Evolutionary conservation across 805 yeast genomes (phyloP), one percentile per base, ranked within the genome.

Genomic region (Zygosaccharomyces bisporus): DNA sequence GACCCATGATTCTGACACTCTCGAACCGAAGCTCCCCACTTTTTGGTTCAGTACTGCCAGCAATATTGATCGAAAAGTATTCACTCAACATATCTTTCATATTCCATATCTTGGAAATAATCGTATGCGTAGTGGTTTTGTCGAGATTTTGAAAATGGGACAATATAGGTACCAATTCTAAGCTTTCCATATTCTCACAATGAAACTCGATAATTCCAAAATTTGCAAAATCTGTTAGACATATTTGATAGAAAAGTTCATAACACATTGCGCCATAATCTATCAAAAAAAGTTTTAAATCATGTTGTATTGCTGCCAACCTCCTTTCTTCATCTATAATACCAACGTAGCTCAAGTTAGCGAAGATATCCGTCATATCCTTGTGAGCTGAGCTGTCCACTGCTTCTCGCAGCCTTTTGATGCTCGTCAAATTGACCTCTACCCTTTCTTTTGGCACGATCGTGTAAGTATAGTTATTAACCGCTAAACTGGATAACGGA

Each of bases 71-170:
- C 4, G 75, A 70, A 60, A 90, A 93, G 54, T 93, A 93, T 53
- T 90, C 97, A 4, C 66, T 56, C 32, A 85, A 70, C 98, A 93
- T 91, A 3, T 80, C 88, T 14, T 67, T 68, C 90, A 86, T 84
- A 0, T 61, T 67, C 24, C 61, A 57, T 1, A 79, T 43, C 6
- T 50, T 53, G 3, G 46, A 44, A 0, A 68, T 34, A 0, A 65
- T 56, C 2, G 51, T 47, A 7, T 61, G 52, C 1, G 71, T 52
- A 50, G 49, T 42, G 2, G 51, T 50, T 10, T 50, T 51, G 1
- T 50, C 39, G 9, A 60, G 39, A 14, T 54, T 47, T 8, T 50
- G 54, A 13, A 62, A 46, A 2, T 43, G 42, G 8, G 49, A 19
- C 18, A 61, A 18, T 35, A 61, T 13, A n/a, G 53, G 46, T 6